phyloP scores from a whole-genome alignment of 2,329 filamentous ascomycete genomes.

The Penicillium rolfsii region DNA sequence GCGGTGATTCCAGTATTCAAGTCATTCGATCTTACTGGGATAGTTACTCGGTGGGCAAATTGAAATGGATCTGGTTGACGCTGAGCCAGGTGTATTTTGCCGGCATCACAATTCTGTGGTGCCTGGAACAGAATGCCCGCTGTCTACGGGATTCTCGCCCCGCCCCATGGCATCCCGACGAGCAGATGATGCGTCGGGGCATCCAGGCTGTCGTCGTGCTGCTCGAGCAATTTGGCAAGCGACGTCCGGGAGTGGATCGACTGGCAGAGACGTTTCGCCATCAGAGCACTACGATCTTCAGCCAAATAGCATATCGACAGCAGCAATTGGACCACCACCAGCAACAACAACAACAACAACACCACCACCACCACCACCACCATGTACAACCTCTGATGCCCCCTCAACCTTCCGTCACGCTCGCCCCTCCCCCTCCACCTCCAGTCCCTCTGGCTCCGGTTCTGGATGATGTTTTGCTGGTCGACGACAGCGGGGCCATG shows the following conservation, averaged over 20 bases:
- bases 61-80: slow-evolving; percentile 49
- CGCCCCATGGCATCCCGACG: slow-evolving; percentile 41
- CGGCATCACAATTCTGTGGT: slow-evolving; percentile 47
- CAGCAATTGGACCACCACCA: slow-evolving; percentile 42
- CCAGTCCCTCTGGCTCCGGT: slow-evolving; percentile 39
- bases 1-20: slow-evolving; percentile 44
- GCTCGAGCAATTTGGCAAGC: slow-evolving; percentile 45
- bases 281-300: slow-evolving; percentile 45
- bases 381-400: slow-evolving; percentile 22
- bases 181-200: slow-evolving; percentile 41
- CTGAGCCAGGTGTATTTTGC: slow-evolving; percentile 46
- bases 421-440: slow-evolving; percentile 26
- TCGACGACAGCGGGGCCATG: slow-evolving; percentile 35
- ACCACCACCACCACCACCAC: slow-evolving; percentile 34
- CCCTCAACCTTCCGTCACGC: slow-evolving; percentile 23
- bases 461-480: slow-evolving; percentile 41
- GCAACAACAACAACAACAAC: slow-evolving; percentile 34
- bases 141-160: slow-evolving; percentile 34
- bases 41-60: slow-evolving; percentile 43
- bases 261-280: slow-evolving; percentile 43
- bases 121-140: slow-evolving; percentile 45
- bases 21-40: slow-evolving; percentile 47
- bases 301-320: slow-evolving; percentile 42
- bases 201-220: slow-evolving; percentile 44
- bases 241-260: slow-evolving; percentile 42